These are phyloP conservation scores for Begonia masoniana DNA, from an alignment of 306 rosid species.

Conservation along the genomic window DNA sequence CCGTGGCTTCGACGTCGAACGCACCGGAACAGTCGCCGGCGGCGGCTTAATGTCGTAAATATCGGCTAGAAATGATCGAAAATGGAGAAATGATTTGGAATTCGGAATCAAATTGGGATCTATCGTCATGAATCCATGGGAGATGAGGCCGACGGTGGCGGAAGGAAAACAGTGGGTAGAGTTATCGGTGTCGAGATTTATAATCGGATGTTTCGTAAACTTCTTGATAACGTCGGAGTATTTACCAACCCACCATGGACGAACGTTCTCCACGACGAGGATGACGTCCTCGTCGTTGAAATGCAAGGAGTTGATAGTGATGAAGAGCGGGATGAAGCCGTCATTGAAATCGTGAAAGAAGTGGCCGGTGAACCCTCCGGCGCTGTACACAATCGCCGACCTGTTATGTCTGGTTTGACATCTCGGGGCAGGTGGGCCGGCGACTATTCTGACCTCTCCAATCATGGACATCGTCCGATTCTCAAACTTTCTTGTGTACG, in stretches of 20 bases:
- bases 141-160: conserved; percentile 17
- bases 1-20: conserved; percentile 1
- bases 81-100: conserved; percentile 22
- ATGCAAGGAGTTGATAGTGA: conserved; percentile 25
- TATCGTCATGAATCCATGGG: conserved; percentile 29
- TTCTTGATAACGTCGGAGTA: conserved; percentile 15
- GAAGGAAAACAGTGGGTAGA: conserved; percentile 32
- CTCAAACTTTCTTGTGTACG: conserved; percentile 38
- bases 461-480: conserved; percentile 14
- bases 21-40: background rate
- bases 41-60: background rate
- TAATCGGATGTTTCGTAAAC: conserved; percentile 17
- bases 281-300: conserved; percentile 14
- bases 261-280: conserved; percentile 22
- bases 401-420: conserved; percentile 25
- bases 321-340: conserved; percentile 38
- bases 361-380: conserved; percentile 39
- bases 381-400: conserved; percentile 37
- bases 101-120: conserved; percentile 19
- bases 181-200: conserved; percentile 10
- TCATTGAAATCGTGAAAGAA: conserved; percentile 42
- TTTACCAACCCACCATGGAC: conserved; percentile 26
- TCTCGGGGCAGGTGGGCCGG: conserved; percentile 13
- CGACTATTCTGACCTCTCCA: conserved; percentile 20
- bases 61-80: conserved; percentile 17